These are phyloP conservation scores for Naganishia onofrii DNA, from an alignment of 768 basidiomycete species.

Conservation along the genomic window DNA sequence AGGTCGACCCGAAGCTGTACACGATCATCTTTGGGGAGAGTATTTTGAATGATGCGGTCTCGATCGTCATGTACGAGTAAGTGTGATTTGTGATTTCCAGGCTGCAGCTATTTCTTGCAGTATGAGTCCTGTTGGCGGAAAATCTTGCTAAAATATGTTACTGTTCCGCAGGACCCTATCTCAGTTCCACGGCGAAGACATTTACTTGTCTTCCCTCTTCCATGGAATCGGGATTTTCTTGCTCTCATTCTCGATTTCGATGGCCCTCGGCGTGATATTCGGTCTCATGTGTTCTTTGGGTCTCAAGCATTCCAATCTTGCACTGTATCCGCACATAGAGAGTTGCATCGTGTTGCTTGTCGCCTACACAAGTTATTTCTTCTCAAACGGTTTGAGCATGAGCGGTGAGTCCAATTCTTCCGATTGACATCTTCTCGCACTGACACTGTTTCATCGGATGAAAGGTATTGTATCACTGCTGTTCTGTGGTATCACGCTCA, in stretches of 20 bases:
- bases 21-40: constrained; percentile 96
- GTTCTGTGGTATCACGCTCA: constrained; percentile 97
- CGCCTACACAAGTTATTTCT: constrained; percentile 97
- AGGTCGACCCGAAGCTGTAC: constrained; percentile 97
- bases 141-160: background rate
- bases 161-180: constrained; percentile 68
- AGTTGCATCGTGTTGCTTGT: constrained; percentile 91
- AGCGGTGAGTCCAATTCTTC: constrained; percentile 50
- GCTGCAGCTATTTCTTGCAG: background rate
- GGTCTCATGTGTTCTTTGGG: constrained; percentile 87
- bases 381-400: constrained; percentile 93
- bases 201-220: constrained; percentile 82
- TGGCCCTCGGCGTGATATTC: constrained; percentile 87
- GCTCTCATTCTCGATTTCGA: constrained; percentile 87
- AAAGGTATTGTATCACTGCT: constrained; percentile 92
- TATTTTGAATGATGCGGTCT: constrained; percentile 95
- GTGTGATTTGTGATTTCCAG: constrained; percentile 56
- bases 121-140: too few species aligned
- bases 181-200: constrained; percentile 81
- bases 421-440: constrained; percentile 36
- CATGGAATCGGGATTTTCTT: constrained; percentile 97
- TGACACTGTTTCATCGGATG: background rate
- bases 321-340: constrained; percentile 79
- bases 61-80: constrained; percentile 99
- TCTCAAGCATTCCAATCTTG: constrained; percentile 88